Evolutionary conservation across 2,329 filamentous ascomycete species (phyloP), one percentile per base, ranked within the genome.

Genomic region (Talaromyces sp.): DNA sequence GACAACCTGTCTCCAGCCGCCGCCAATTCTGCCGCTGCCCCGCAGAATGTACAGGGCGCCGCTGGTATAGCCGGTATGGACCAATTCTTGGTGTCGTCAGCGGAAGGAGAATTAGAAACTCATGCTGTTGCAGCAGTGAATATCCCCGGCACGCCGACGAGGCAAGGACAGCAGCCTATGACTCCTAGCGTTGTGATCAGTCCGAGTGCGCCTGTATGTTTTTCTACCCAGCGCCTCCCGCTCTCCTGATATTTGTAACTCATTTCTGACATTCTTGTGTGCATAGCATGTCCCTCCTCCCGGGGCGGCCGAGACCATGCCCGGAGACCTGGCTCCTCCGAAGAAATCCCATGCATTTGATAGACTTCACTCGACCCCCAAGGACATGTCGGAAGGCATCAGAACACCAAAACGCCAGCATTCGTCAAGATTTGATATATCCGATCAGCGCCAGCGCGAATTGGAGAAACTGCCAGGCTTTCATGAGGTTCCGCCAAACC

Each of bases 401-500:
- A 86, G 93, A 71, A 98, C 95, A 5, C 95, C 95, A 27, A 96
- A 96, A 79, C 87, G 95, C 73, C 95, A 99, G 77, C 93, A 98
- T 73, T 98, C 95, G 38, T 99, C 95, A 52, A 87, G 95, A 64
- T 99, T 99, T 75, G 93, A 99, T 75, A 96, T 99, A 66, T 99
- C 95, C 3, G 91, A 96, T 64, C 93, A 98, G 72, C 82, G 84
- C 63, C 84, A 87, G 75, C 87, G 95, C 70, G 95, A 99, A 76
- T 83, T 99, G 56, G 95, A 99, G 76, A 99, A 99, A 79, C 82
- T 99, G 26, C 93, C 95, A 1, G 95, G 95, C 38, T 99, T 99
- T 77, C 95, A 99, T 71, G 95, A 99, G 77, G 95, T 98, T 27
- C 90, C 93, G 11, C 95, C 95, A 17, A 96, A 96, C 73, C 87